phyloP scores from a whole-genome alignment of 2,329 filamentous ascomycete species.

The Xylariaceae sp. region DNA sequence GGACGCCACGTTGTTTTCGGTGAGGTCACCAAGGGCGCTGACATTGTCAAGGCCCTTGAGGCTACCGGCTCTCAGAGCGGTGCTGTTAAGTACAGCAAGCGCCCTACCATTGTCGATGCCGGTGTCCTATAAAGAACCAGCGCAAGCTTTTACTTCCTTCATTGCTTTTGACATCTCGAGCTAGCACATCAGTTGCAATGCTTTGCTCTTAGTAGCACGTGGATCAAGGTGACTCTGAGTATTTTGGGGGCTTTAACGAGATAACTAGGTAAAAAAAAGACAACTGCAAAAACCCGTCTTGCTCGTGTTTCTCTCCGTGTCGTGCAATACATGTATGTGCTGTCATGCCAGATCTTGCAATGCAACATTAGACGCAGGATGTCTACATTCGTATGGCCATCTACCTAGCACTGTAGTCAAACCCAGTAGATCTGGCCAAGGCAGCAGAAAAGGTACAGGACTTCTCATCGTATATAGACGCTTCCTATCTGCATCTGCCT shows the following conservation, averaged over 20 bases:
- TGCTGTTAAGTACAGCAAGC: conserved; percentile 50
- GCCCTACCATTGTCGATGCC: conserved; percentile 52
- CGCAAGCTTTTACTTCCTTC: conserved; percentile 6
- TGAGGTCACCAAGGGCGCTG: conserved; percentile 52
- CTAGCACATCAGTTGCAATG: conserved; percentile 14
- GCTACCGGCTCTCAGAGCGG: conserved; percentile 53
- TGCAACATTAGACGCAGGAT: not conserved
- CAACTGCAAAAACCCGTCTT: conserved; percentile 17
- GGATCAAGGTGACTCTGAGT: conserved; percentile 15
- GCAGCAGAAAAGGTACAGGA: no score
- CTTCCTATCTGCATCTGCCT: no score
- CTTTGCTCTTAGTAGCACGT: conserved; percentile 13
- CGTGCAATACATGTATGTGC: no score
- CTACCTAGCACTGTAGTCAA: no score
- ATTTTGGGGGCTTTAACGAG: conserved; percentile 7
- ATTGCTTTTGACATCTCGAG: conserved; percentile 24
- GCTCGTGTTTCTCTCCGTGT: no score
- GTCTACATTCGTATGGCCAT: no score
- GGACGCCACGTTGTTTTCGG: conserved; percentile 83
- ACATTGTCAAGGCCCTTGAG: conserved; percentile 57
- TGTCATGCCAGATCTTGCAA: not conserved
- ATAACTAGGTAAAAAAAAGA: conserved; percentile 19
- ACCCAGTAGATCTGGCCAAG: no score
- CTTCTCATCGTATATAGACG: no score
- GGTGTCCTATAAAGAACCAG: conserved; percentile 43